Evolutionary conservation across 768 basidiomycete genomes (phyloP).

Genomic region (Xerocomellus amylosporus): DNA sequence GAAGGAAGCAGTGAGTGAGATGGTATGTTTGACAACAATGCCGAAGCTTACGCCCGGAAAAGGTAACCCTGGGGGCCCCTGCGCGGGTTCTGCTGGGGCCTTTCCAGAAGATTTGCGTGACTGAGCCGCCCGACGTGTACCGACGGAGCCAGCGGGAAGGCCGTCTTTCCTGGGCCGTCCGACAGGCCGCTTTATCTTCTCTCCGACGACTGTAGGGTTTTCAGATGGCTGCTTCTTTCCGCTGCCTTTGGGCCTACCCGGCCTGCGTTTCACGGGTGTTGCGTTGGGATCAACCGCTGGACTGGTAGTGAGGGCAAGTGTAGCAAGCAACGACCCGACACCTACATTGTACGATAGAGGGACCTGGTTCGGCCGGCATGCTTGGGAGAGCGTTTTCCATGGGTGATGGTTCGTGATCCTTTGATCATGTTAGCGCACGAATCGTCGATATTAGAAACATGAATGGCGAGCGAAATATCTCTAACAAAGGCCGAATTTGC

Average conservation of each 20-base stretch:
- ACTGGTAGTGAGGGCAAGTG: constrained; percentile 6
- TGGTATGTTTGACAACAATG: not conserved
- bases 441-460: constrained; percentile 20
- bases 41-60: constrained; percentile 29
- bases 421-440: constrained; percentile 25
- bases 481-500: constrained; percentile 34
- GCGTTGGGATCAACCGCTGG: constrained; percentile 27
- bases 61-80: constrained; percentile 28
- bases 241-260: constrained; percentile 77
- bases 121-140: constrained; percentile 41
- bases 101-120: constrained; percentile 40
- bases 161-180: constrained; percentile 82
- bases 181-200: constrained; percentile 73
- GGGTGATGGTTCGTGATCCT: constrained; percentile 13
- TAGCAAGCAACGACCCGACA: not conserved
- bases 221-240: constrained; percentile 60
- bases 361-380: constrained; percentile 26
- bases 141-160: constrained; percentile 70
- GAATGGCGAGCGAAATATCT: constrained; percentile 25
- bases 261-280: constrained; percentile 57
- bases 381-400: constrained; percentile 29
- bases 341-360: constrained; percentile 29
- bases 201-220: constrained; percentile 36
- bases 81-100: constrained; percentile 17
- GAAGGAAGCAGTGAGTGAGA: constrained; percentile 2